Conservation (phyloP, 2,329 filamentous ascomycete genomes). For the Penicillium sp. region DNA sequence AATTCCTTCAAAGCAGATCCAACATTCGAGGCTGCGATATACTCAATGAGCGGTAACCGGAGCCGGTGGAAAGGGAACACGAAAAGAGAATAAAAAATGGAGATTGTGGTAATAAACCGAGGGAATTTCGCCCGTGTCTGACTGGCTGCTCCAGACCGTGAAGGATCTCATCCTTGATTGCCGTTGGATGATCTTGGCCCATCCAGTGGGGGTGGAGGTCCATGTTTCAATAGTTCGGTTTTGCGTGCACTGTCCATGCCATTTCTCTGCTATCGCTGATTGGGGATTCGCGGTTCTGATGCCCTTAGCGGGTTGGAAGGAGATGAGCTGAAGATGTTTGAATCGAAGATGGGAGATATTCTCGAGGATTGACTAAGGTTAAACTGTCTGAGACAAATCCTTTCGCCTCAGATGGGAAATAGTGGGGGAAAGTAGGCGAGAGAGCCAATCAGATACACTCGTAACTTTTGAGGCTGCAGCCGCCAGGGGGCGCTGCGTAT, state of each 20-base stretch:
- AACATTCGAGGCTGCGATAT: background rate
- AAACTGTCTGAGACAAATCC: conserved; percentile 1
- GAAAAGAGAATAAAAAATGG: too few relatives aligned
- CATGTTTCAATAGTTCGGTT: conserved; percentile 9
- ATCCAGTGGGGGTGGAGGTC: background rate
- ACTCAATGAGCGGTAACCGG: background rate
- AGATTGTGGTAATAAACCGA: background rate
- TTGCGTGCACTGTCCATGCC: conserved; percentile 1
- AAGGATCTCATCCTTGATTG: conserved; percentile 16
- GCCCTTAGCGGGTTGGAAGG: too few relatives aligned
- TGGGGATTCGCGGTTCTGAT: too few relatives aligned
- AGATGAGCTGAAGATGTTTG: background rate
- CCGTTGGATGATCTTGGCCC: conserved; percentile 9
- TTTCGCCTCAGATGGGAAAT: background rate
- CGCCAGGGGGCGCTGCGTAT: background rate
- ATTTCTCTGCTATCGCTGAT: background rate
- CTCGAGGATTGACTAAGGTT: background rate
- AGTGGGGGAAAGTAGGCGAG: background rate
- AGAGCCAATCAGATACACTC: background rate
- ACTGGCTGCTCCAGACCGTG: conserved; percentile 7
- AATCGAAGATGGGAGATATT: background rate
- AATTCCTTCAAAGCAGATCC: background rate
- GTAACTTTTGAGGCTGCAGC: background rate
- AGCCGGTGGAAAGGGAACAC: background rate
- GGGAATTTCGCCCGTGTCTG: background rate